A percentile compares a stretch with the other conserved stretches of the same genome.
Conservation (phyloP, 225 moss, liverwort and hornwort genomes). For the Pseudoscleropodium purum region DNA sequence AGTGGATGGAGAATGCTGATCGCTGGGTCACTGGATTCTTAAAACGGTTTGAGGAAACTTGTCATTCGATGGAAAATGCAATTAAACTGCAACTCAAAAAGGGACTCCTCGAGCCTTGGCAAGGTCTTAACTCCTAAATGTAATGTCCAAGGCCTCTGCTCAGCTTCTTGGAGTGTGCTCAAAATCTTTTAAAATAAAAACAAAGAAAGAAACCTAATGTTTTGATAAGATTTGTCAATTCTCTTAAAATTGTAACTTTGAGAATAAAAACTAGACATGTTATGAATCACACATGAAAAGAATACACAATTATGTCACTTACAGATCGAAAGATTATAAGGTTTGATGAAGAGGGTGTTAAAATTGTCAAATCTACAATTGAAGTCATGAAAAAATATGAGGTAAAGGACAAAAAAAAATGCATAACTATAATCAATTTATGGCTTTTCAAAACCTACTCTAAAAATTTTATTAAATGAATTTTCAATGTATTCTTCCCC, state of each 20-base stretch:
- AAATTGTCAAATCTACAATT: background rate
- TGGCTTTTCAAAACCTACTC: background rate
- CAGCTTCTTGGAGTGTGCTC: background rate
- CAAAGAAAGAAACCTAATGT: too few relatives aligned
- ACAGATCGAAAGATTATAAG: background rate
- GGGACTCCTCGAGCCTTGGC: background rate
- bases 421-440: background rate
- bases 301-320: background rate
- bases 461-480: too few relatives aligned
- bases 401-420: background rate
- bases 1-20: slow-evolving; percentile 83
- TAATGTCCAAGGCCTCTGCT: too few relatives aligned
- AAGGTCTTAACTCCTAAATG: background rate
- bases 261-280: slow-evolving; percentile 7
- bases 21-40: slow-evolving; percentile 72
- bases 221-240: background rate
- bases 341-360: background rate
- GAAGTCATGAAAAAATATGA: background rate
- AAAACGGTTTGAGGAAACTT: slow-evolving; percentile 74
- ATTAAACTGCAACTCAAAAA: slow-evolving; percentile 22
- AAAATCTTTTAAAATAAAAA: too few relatives aligned
- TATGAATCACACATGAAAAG: slow-evolving; percentile 13
- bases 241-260: background rate
- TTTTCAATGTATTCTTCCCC: too few relatives aligned
- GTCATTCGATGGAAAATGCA: slow-evolving; percentile 48